Conservation (phyloP, 2,329 filamentous ascomycete genomes). For the Sporothrix inflata region DNA sequence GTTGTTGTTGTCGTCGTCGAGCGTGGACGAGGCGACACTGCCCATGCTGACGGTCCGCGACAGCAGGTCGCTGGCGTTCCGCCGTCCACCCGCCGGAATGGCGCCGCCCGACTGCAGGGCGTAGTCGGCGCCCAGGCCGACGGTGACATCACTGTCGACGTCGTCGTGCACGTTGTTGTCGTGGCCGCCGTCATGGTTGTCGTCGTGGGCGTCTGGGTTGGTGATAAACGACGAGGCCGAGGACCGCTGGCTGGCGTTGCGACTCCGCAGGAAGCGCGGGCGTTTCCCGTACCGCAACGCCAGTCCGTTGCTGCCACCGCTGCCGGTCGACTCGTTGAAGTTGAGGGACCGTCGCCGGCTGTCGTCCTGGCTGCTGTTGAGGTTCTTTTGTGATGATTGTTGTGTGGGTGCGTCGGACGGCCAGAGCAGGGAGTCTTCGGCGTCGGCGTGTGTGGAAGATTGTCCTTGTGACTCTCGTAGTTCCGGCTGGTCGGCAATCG, state of each 20-base stretch:
- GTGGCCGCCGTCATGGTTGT: constrained; percentile 71
- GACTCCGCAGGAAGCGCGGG: constrained; percentile 62
- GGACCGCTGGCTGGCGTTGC: constrained; percentile 61
- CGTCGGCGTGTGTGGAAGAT: neutral
- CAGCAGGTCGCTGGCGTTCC: constrained; percentile 59
- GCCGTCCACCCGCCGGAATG: constrained; percentile 59
- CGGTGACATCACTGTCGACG: constrained; percentile 71
- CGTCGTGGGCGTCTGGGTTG: constrained; percentile 56
- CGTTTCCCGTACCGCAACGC: constrained; percentile 52
- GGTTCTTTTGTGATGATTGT: constrained; percentile 34
- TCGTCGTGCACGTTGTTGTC: constrained; percentile 67
- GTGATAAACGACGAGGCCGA: constrained; percentile 63
- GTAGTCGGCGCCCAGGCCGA: constrained; percentile 71
- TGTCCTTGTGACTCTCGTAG: neutral
- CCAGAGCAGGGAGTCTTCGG: constrained; percentile 1
- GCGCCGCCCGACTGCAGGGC: constrained; percentile 82
- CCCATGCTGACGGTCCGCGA: constrained; percentile 82
- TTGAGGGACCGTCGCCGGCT: constrained; percentile 38
- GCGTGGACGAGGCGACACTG: constrained; percentile 73
- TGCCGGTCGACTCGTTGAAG: constrained; percentile 13
- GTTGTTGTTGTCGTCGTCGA: constrained; percentile 43
- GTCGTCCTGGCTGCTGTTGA: constrained; percentile 33
- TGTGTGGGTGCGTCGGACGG: neutral
- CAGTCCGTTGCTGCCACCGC: constrained; percentile 47
- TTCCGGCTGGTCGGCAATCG: neutral